A percentile compares a stretch with the other conserved stretches of the same genome.
Conservation (phyloP, 2,329 filamentous ascomycete species). For the Fusarium ambrosium region DNA sequence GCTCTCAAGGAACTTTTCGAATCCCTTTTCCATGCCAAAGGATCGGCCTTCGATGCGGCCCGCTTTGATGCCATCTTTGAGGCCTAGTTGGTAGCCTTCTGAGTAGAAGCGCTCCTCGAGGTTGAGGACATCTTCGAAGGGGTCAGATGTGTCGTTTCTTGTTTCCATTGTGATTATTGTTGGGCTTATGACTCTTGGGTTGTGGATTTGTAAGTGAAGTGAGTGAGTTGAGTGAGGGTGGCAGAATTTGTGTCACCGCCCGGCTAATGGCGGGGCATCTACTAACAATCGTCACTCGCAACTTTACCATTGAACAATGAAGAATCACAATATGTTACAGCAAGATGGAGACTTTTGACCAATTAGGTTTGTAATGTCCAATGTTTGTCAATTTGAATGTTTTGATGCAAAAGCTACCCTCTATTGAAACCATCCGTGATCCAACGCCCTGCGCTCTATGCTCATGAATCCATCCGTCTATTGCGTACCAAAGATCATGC, state of each 20-base stretch:
- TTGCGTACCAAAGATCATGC: conserved; percentile 48
- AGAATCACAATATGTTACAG: not conserved
- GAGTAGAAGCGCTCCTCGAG: conserved; percentile 81
- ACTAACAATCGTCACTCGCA: not conserved
- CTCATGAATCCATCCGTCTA: conserved; percentile 19
- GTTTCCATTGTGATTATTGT: conserved; percentile 22
- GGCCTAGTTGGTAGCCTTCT: conserved; percentile 83
- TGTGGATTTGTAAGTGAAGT: conserved; percentile 41
- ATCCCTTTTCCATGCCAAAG: conserved; percentile 92
- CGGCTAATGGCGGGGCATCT: conserved; percentile 44
- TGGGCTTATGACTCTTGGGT: conserved; percentile 5
- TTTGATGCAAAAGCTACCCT: conserved; percentile 17
- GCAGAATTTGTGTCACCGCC: conserved; percentile 50
- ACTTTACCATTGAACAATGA: not conserved
- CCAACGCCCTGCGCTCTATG: conserved; percentile 29
- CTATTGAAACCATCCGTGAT: conserved; percentile 22
- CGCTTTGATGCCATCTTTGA: conserved; percentile 79
- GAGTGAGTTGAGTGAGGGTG: conserved; percentile 26
- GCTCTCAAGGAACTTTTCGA: conserved; percentile 89
- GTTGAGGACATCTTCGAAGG: conserved; percentile 70
- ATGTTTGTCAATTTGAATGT: conserved; percentile 8
- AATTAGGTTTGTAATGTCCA: not conserved
- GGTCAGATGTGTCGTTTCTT: conserved; percentile 57
- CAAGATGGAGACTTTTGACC: not conserved
- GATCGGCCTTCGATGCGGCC: conserved; percentile 90